Percentiles rank a stretch among this genome's conserved stretches.
Conservation (phyloP, 805 yeast species). For the Cyberlindnera mycetangii region DNA sequence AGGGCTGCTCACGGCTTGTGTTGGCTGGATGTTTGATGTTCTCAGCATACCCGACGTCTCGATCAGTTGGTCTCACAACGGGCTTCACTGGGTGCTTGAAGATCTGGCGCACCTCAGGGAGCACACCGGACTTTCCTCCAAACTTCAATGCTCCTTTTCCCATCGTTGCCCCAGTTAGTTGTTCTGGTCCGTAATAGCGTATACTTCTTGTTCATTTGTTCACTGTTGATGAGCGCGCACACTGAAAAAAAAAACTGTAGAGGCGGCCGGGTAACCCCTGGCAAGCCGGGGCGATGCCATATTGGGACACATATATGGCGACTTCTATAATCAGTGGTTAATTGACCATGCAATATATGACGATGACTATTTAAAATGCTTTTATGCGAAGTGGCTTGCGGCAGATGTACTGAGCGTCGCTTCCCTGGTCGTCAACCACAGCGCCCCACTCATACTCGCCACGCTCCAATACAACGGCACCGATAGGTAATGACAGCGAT, state of each 20-base stretch:
- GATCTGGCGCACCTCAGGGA: constrained; percentile 75
- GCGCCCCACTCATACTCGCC: constrained; percentile 86
- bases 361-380: constrained; percentile 30
- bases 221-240: not conserved
- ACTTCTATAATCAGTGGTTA: no score
- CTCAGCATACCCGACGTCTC: constrained; percentile 67
- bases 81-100: constrained; percentile 56
- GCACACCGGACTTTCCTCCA: constrained; percentile 70
- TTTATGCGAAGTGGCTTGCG: constrained; percentile 36
- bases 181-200: not conserved
- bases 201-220: not conserved
- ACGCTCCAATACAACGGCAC: constrained; percentile 63
- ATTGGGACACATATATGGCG: not conserved
- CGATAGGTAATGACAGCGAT: constrained; percentile 41
- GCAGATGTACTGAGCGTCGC: constrained; percentile 36
- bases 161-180: constrained; percentile 29
- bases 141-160: constrained; percentile 45
- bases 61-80: constrained; percentile 42
- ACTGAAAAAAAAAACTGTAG: constrained; percentile 1
- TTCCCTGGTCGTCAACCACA: constrained; percentile 45
- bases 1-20: constrained; percentile 53
- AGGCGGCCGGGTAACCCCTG: constrained; percentile 10
- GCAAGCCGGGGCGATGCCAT: not conserved
- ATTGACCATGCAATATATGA: not conserved
- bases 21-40: constrained; percentile 66